phyloP scores from a whole-genome alignment of 352 stramenopile species.

The Phytopythium sindhum region DNA sequence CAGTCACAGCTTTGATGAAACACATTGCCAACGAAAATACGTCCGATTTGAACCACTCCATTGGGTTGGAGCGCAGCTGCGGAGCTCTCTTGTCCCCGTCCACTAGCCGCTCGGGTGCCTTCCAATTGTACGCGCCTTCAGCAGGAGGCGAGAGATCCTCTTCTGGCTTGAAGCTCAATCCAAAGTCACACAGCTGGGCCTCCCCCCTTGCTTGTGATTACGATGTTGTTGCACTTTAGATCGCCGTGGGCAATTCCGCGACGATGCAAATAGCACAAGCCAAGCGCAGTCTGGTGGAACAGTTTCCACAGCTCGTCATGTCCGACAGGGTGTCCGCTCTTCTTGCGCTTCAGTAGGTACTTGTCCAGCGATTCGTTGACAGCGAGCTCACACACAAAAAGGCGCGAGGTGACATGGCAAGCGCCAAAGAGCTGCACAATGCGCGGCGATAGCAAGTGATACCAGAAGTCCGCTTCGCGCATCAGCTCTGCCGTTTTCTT shows the following conservation, averaged over 20 bases:
- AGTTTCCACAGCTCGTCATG: conserved; percentile 12
- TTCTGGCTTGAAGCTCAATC: conserved; percentile 7
- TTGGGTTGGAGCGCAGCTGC: background rate
- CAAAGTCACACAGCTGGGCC: conserved; percentile 28
- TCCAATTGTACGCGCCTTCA: background rate
- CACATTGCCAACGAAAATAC: background rate
- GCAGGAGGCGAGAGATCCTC: background rate
- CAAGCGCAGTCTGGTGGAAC: conserved; percentile 26
- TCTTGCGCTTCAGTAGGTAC: background rate
- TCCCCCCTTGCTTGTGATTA: conserved; percentile 15
- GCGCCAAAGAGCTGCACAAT: conserved; percentile 1
- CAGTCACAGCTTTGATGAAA: conserved; percentile 1
- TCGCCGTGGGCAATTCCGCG: conserved; percentile 59
- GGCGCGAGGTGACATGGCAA: background rate
- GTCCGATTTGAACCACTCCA: conserved; percentile 1
- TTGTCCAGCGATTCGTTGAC: background rate
- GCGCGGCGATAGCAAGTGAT: background rate
- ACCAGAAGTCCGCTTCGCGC: conserved; percentile 2
- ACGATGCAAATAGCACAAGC: conserved; percentile 20
- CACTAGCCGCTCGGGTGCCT: background rate
- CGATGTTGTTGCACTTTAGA: conserved; percentile 55
- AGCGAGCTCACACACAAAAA: background rate
- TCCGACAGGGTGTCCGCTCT: background rate
- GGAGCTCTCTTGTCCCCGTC: background rate
- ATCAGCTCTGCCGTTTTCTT: background rate